These are phyloP conservation scores for Eimeria praecox DNA, from an alignment of 169 alveolate species.

Conservation along the genomic window DNA sequence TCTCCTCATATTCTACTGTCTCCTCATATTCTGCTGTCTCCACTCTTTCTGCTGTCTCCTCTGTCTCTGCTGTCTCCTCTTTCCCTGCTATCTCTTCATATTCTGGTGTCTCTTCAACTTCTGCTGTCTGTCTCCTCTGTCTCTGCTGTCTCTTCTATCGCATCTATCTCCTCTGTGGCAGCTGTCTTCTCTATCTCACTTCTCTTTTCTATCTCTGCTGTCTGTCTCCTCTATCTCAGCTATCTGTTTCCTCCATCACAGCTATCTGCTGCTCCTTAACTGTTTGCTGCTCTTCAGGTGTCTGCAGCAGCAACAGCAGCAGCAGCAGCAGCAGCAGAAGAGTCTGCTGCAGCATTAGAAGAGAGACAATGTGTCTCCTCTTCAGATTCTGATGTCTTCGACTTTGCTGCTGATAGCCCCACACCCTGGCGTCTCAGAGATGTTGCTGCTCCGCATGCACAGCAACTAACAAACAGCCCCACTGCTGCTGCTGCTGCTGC, in stretches of 20 bases:
- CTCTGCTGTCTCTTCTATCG: not conserved
- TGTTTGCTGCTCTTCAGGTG: not conserved
- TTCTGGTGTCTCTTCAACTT: not conserved
- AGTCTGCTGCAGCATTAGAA: not conserved
- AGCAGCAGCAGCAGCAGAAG: not conserved
- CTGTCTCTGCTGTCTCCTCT: not conserved
- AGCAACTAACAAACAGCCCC: not conserved
- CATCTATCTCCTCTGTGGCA: not conserved
- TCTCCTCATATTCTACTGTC: no score
- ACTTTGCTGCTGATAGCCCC: not conserved
- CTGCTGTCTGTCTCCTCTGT: not conserved
- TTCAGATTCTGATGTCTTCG: not conserved
- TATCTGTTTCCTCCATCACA: not conserved
- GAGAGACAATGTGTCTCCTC: not conserved
- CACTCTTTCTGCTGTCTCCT: not conserved
- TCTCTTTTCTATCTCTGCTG: no score
- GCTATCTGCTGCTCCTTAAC: not conserved
- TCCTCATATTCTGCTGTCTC: no score
- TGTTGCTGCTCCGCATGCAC: not conserved
- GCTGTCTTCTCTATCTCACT: not conserved
- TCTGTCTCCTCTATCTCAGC: not conserved
- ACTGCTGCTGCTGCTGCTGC: no score
- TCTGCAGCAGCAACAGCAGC: not conserved
- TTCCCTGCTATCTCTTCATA: not conserved
- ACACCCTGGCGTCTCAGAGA: constrained; percentile 9